These are phyloP conservation scores for Hypoxylon rubiginosum DNA, from an alignment of 2,329 filamentous ascomycete genomes.

Conservation along the genomic window DNA sequence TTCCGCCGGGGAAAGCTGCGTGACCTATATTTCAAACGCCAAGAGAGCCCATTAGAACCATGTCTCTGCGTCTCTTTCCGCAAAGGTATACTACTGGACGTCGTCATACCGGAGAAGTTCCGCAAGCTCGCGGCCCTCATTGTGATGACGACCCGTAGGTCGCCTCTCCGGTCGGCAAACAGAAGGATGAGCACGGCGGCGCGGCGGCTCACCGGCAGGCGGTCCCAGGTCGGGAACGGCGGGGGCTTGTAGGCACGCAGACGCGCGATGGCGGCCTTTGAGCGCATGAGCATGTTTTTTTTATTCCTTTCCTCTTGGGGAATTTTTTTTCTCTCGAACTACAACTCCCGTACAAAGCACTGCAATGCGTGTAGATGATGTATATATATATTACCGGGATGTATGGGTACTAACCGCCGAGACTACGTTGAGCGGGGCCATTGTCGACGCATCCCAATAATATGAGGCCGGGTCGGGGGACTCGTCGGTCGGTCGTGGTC, in stretches of 20 bases:
- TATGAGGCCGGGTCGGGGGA: constrained; percentile 55
- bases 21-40: constrained; percentile 66
- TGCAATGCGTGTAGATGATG: constrained; percentile 5
- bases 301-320: background rate
- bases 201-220: constrained; percentile 73
- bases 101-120: constrained; percentile 73
- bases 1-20: constrained; percentile 87
- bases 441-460: constrained; percentile 70
- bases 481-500: constrained; percentile 12
- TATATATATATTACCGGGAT: background rate
- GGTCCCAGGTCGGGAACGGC: constrained; percentile 72
- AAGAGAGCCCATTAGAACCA: constrained; percentile 15
- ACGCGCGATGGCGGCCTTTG: constrained; percentile 70
- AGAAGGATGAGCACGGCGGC: constrained; percentile 91
- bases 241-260: constrained; percentile 72
- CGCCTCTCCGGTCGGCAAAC: constrained; percentile 85
- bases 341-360: constrained; percentile 9
- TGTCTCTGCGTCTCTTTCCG: too few relatives aligned
- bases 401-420: constrained; percentile 63
- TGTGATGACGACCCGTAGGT: constrained; percentile 79
- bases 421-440: constrained; percentile 68
- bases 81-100: too few relatives aligned
- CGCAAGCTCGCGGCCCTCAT: constrained; percentile 75
- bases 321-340: constrained; percentile 1
- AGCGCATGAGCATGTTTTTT: constrained; percentile 50